Base-by-base conservation (phyloP, 768 basidiomycete species). In the Inosperma sp. region DNA sequence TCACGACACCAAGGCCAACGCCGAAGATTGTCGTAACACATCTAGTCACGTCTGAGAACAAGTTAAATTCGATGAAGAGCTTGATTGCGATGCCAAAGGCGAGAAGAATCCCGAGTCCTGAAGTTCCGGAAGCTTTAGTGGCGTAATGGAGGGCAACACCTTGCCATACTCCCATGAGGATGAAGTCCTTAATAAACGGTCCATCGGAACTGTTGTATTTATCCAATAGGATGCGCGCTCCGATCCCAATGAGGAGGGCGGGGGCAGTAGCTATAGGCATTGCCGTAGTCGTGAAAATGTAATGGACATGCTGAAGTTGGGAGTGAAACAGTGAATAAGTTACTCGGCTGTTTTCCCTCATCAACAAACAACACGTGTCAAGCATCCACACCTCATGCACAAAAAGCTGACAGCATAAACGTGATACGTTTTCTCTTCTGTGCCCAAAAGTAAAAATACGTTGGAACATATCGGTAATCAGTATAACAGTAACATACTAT, bases 91-190 rank as follows among this genome's bases (percentile, higher is more conserved):
- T 79, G 41, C 71, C 76, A 36, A 81, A 69, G 46, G 73, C 82
- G 35, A 85, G 77, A 43, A 75, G 69, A 59, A 84, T 67, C 30
- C 77, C 75, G 29, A 84, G 68, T 46, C 73, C 72, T 43, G 76
- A 74, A 51, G 74, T 74, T 52, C 73, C 71, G 40, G 76, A 73
- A 49, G 75, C 74, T 62, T 78, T 80, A 54, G 79, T 74, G 48
- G 83, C 73, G 60, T 80, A 84, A 59, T 88, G 84, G 45, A 91
- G 71, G 21, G 78, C 83, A 56, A 86, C 80, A 43, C 88, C 88
- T 65, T 88, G 84, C 76, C 84, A 82, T 58, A 83, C 75, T 44
- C 88, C 88, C 44, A 78, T 68, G 50, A 91, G 79, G 62, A 88
- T 68, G 59, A 75, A 73, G 60, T 86, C 79, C 52, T 77, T 77